These are phyloP conservation scores for Fragilariopsis cylindrus DNA, from an alignment of 108 stramenopile species.

Conservation along the genomic window DNA sequence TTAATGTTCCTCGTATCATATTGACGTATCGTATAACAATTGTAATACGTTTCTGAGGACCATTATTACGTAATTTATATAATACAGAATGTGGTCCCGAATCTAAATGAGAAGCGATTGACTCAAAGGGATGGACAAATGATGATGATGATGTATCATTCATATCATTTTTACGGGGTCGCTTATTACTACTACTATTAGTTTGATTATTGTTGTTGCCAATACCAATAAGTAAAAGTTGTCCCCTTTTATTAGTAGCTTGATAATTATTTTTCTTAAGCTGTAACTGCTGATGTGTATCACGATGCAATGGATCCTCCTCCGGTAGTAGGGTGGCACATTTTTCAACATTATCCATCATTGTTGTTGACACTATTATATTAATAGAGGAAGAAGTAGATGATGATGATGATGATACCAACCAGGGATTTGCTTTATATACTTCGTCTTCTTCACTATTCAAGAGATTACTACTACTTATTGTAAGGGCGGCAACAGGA, in stretches of 20 bases:
- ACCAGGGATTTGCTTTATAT: slow-evolving; percentile 44
- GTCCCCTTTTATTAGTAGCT: not conserved
- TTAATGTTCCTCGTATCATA: slow-evolving; percentile 76
- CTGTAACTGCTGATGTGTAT: slow-evolving; percentile 14
- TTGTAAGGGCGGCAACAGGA: slow-evolving; percentile 44
- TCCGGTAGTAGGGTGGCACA: slow-evolving; percentile 21
- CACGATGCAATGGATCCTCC: slow-evolving; percentile 46
- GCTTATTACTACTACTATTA: not conserved
- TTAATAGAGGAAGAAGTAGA: slow-evolving; percentile 1
- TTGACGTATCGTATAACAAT: slow-evolving; percentile 75
- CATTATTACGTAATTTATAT: slow-evolving; percentile 44
- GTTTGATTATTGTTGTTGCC: not conserved
- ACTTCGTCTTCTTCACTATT: slow-evolving; percentile 24
- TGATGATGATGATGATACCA: not conserved
- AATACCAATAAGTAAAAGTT: slow-evolving; percentile 1
- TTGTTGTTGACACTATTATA: not conserved
- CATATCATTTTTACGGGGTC: slow-evolving; percentile 14
- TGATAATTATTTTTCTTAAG: not conserved
- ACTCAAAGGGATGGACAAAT: slow-evolving; percentile 39
- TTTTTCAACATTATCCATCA: slow-evolving; percentile 34
- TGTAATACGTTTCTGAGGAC: slow-evolving; percentile 49
- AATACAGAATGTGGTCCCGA: slow-evolving; percentile 68
- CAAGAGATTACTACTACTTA: not conserved
- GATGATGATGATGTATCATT: slow-evolving; percentile 4
- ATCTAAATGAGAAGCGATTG: slow-evolving; percentile 45